phyloP scores from a whole-genome alignment of 306 rosid species.

The Quercus mongolica region DNA sequence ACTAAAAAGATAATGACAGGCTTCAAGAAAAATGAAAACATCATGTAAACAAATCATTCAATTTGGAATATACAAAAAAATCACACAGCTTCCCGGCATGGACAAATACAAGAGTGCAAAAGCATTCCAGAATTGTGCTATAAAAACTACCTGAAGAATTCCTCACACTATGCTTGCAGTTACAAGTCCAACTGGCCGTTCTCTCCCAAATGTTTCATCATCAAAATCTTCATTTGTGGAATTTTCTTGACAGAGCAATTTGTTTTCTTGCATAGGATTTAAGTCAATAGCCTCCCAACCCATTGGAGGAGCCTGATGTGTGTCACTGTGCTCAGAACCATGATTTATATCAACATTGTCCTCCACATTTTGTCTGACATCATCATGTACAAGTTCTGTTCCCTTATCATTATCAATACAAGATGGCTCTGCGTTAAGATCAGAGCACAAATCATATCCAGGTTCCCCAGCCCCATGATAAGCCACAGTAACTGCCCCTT shows the following conservation, averaged over 20 bases:
- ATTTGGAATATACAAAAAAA: background rate
- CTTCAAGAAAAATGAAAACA: conserved; percentile 1
- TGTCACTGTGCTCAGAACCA: conserved; percentile 56
- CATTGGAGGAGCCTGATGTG: conserved; percentile 44
- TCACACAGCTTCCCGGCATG: background rate
- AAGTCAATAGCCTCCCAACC: conserved; percentile 62
- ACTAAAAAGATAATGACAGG: background rate
- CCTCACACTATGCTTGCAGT: conserved; percentile 67
- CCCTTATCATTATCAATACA: conserved; percentile 64
- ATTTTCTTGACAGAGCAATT: conserved; percentile 85
- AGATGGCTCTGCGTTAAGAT: conserved; percentile 83
- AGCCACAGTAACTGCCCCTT: conserved; percentile 76
- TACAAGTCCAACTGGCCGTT: conserved; percentile 61
- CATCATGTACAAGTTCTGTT: conserved; percentile 45
- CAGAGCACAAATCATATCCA: conserved; percentile 78
- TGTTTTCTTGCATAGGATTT: conserved; percentile 47
- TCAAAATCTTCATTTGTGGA: conserved; percentile 89
- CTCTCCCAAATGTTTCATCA: conserved; percentile 76
- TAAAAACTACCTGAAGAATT: conserved; percentile 57
- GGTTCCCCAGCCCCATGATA: conserved; percentile 56
- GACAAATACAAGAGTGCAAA: background rate
- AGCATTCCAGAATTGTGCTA: conserved; percentile 14
- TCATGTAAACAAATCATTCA: background rate
- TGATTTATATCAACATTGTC: conserved; percentile 45
- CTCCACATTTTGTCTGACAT: conserved; percentile 48